Conservation (phyloP, 2,329 filamentous ascomycete species). For the Sporothrix sp. region DNA sequence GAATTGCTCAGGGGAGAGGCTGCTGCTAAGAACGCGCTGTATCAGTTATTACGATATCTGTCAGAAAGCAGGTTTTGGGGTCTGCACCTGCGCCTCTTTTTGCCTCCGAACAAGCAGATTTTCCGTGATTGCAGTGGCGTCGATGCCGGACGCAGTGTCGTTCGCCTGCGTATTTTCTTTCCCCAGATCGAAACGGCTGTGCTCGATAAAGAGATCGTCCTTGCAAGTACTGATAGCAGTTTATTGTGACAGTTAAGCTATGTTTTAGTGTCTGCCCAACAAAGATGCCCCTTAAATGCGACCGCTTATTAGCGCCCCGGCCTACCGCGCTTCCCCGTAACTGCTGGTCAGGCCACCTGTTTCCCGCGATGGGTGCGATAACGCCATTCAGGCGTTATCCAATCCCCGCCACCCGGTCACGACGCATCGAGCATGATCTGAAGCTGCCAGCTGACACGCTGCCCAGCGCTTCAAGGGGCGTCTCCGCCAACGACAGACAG, state of each 20-base stretch:
- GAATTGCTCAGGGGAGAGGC: conserved; percentile 1
- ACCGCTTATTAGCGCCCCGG: background rate
- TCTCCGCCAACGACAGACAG: no score
- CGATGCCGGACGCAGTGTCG: background rate
- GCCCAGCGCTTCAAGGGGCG: no score
- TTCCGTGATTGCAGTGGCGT: background rate
- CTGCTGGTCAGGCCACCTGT: background rate
- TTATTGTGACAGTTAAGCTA: background rate
- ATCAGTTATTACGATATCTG: background rate
- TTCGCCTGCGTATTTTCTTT: background rate
- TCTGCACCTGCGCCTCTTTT: background rate
- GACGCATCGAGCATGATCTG: no score
- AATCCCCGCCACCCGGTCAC: background rate
- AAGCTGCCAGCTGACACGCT: no score
- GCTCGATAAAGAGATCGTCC: no score
- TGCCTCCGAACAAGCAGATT: conserved; percentile 8
- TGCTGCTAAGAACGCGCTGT: conserved; percentile 2
- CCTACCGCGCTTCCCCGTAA: background rate
- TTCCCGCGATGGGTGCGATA: background rate
- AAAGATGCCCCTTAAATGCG: no score
- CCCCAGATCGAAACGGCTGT: no score
- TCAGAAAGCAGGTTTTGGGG: background rate
- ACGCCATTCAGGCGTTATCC: background rate
- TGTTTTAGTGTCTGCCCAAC: background rate
- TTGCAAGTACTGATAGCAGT: no score